phyloP scores from a whole-genome alignment of 331 rosid genomes.

The Prunus yedoensis region DNA sequence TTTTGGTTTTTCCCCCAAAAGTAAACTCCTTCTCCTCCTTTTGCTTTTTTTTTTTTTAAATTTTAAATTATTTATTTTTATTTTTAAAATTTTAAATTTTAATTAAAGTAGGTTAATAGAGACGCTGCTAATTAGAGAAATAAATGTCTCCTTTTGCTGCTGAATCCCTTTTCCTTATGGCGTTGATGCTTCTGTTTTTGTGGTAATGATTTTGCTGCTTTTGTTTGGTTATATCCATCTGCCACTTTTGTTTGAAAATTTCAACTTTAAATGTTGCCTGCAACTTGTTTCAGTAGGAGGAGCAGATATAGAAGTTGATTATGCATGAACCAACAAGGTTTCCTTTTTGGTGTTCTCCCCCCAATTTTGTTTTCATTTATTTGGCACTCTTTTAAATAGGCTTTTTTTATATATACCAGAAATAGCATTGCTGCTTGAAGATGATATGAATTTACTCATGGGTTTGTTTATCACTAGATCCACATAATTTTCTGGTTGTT shows the following conservation, averaged over 20 bases:
- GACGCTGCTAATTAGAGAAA: constrained; percentile 2
- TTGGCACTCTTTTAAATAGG: not conserved
- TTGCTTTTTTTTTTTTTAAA: too few species aligned
- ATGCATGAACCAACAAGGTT: constrained; percentile 6
- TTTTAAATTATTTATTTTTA: too few species aligned
- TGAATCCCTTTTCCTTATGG: not conserved
- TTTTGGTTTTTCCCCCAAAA: not conserved
- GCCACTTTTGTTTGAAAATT: not conserved
- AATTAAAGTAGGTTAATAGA: not conserved
- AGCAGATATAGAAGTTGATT: not conserved
- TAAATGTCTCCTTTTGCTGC: constrained; percentile 2
- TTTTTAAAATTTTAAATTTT: too few species aligned
- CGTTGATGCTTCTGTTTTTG: too few species aligned
- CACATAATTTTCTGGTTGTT: constrained; percentile 3
- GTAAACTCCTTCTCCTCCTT: not conserved
- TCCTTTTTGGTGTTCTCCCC: not conserved
- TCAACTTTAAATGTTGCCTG: constrained; percentile 1
- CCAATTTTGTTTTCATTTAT: not conserved
- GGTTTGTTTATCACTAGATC: not conserved
- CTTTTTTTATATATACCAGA: not conserved
- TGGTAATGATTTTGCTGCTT: not conserved
- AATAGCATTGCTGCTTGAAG: not conserved
- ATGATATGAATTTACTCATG: not conserved
- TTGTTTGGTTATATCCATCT: not conserved
- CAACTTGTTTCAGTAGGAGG: not conserved